A percentile compares a stretch with the other conserved stretches of the same genome.
phyloP scores from a whole-genome alignment of 495 filamentous ascomycete genomes.

The Aspergillus affinis region DNA sequence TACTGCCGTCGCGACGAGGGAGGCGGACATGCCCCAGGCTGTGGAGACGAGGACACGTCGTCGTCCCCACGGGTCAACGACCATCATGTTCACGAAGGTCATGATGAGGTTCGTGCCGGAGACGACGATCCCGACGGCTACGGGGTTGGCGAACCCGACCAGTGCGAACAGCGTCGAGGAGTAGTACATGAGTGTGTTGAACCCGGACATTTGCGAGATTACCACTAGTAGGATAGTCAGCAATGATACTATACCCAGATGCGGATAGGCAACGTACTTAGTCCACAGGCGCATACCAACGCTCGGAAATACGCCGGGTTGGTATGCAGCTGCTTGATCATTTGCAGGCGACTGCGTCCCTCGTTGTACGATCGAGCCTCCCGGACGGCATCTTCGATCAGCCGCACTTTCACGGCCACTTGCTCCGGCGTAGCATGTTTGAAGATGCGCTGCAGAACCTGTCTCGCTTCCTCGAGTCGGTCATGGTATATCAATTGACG shows the following conservation, averaged over 20 bases:
- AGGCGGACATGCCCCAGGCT: constrained; percentile 43
- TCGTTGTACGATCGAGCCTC: constrained; percentile 30
- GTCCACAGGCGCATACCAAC: constrained; percentile 44
- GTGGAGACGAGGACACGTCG: constrained; percentile 46
- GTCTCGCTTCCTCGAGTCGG: constrained; percentile 34
- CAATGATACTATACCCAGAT: too few relatives aligned
- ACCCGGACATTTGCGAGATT: constrained; percentile 44
- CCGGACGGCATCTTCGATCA: constrained; percentile 34
- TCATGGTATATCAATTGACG: constrained; percentile 50
- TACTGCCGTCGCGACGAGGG: constrained; percentile 42
- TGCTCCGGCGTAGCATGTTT: constrained; percentile 35
- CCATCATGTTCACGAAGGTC: constrained; percentile 45
- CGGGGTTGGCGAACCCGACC: constrained; percentile 51
- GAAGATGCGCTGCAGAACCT: constrained; percentile 39
- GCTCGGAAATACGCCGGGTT: constrained; percentile 46
- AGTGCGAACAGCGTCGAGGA: constrained; percentile 50
- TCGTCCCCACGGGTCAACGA: constrained; percentile 50
- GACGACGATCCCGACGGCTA: constrained; percentile 49
- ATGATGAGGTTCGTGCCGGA: constrained; percentile 55
- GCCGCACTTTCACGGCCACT: constrained; percentile 36
- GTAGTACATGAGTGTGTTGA: constrained; percentile 53
- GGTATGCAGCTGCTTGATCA: constrained; percentile 44
- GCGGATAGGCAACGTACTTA: not conserved
- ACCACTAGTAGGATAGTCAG: constrained; percentile 36
- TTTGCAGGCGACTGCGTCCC: constrained; percentile 30